Conservation (phyloP, 208 protist species). For the Leishmania lainsoni region DNA sequence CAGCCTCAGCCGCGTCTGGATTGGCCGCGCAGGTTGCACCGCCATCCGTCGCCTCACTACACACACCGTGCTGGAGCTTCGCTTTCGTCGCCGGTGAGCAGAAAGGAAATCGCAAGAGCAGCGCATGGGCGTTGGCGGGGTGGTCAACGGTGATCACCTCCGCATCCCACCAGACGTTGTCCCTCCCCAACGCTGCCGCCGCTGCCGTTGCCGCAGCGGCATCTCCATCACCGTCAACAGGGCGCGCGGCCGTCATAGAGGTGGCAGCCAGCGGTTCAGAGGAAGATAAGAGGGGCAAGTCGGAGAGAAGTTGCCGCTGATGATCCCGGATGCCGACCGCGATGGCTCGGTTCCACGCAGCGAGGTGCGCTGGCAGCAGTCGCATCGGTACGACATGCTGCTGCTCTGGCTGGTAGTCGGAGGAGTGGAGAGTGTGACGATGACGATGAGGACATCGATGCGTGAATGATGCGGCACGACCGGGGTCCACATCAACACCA, state of each 20-base stretch:
- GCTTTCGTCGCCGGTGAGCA: neutral
- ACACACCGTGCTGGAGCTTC: neutral
- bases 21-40: neutral
- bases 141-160: slow-evolving; percentile 84
- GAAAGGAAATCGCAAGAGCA: slow-evolving; percentile 79
- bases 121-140: slow-evolving; percentile 84
- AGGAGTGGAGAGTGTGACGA: neutral
- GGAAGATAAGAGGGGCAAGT: neutral
- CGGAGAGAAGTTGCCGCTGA: neutral
- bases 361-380: slow-evolving; percentile 24
- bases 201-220: neutral
- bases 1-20: neutral
- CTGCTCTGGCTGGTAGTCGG: neutral
- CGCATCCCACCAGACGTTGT: slow-evolving; percentile 47
- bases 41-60: neutral
- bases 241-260: neutral
- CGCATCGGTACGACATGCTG: slow-evolving; percentile 31
- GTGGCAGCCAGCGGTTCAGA: neutral
- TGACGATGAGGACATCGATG: neutral
- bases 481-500: neutral
- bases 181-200: neutral
- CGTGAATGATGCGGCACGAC: neutral
- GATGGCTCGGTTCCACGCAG: slow-evolving; percentile 31
- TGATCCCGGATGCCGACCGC: neutral
- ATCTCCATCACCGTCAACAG: neutral